phyloP scores from a whole-genome alignment of 768 basidiomycete genomes.

The Russula brevipes region DNA sequence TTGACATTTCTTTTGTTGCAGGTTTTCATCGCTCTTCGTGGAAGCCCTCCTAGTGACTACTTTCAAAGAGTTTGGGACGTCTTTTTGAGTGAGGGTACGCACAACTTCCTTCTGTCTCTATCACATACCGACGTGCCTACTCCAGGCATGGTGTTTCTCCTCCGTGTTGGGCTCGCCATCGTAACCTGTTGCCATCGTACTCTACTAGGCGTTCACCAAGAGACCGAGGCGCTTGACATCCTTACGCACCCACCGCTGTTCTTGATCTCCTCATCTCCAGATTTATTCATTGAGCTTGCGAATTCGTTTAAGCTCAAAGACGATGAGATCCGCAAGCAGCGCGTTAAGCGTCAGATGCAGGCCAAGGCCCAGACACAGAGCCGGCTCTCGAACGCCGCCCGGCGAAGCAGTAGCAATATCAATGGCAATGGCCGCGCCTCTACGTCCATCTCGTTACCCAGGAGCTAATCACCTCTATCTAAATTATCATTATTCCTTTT shows the following conservation, averaged over 20 bases:
- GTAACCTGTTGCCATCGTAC: constrained; percentile 54
- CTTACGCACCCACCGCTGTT: constrained; percentile 48
- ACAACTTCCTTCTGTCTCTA: background rate
- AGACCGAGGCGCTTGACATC: constrained; percentile 43
- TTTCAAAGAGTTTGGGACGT: constrained; percentile 78
- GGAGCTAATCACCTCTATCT: constrained; percentile 8
- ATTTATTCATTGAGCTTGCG: constrained; percentile 56
- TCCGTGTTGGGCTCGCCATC: constrained; percentile 68
- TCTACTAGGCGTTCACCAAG: constrained; percentile 47
- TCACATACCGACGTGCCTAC: background rate
- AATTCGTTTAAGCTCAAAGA: constrained; percentile 70
- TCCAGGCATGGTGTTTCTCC: constrained; percentile 63
- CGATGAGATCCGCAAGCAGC: constrained; percentile 71
- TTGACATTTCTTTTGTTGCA: constrained; percentile 28
- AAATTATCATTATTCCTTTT: background rate
- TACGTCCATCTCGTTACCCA: constrained; percentile 30
- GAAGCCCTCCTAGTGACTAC: constrained; percentile 56
- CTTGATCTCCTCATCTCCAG: constrained; percentile 55
- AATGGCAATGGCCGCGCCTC: background rate
- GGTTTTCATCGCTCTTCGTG: constrained; percentile 73
- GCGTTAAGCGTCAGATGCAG: constrained; percentile 69
- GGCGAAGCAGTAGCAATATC: constrained; percentile 1
- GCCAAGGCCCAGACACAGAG: constrained; percentile 53
- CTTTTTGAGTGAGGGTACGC: constrained; percentile 72
- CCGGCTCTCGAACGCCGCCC: constrained; percentile 25